These are phyloP conservation scores for Erysimum cheiri DNA, from an alignment of 441 rosid genomes.

Conservation along the genomic window DNA sequence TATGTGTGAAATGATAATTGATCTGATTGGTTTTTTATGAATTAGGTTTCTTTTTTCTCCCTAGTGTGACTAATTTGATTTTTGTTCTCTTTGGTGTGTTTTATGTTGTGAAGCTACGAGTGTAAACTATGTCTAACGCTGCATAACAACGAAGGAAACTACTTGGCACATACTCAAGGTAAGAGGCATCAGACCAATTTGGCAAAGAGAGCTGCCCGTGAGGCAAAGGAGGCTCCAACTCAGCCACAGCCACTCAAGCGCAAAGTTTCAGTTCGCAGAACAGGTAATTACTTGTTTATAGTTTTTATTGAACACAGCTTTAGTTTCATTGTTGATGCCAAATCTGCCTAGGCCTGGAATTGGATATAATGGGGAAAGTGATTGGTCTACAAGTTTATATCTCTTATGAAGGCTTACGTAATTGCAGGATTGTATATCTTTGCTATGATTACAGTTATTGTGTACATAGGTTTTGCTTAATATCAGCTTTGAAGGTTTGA, in stretches of 20 bases:
- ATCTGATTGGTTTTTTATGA: constrained; percentile 5
- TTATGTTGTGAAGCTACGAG: constrained; percentile 74
- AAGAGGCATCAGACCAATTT: constrained; percentile 96
- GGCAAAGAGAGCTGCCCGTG: constrained; percentile 95
- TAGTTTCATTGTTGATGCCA: not conserved
- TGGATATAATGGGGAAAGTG: not conserved
- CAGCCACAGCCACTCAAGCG: constrained; percentile 95
- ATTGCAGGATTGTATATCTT: not conserved
- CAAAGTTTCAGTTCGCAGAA: constrained; percentile 79
- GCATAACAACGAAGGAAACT: constrained; percentile 98
- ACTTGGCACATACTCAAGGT: constrained; percentile 95
- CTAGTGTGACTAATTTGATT: constrained; percentile 5
- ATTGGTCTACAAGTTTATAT: constrained; percentile 12
- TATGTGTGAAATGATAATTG: not conserved
- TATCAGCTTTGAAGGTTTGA: not conserved
- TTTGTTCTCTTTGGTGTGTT: constrained; percentile 18
- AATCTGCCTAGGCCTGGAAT: not conserved
- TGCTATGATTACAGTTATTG: not conserved
- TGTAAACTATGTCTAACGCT: constrained; percentile 95
- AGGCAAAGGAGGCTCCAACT: constrained; percentile 88
- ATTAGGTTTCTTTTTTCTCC: not conserved
- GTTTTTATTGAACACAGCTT: not conserved
- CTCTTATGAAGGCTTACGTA: not conserved
- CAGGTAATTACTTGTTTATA: constrained; percentile 49
- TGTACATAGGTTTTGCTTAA: not conserved